These are phyloP conservation scores for Paramecium bursaria DNA, from an alignment of 73 alveolate genomes.

Conservation along the genomic window DNA sequence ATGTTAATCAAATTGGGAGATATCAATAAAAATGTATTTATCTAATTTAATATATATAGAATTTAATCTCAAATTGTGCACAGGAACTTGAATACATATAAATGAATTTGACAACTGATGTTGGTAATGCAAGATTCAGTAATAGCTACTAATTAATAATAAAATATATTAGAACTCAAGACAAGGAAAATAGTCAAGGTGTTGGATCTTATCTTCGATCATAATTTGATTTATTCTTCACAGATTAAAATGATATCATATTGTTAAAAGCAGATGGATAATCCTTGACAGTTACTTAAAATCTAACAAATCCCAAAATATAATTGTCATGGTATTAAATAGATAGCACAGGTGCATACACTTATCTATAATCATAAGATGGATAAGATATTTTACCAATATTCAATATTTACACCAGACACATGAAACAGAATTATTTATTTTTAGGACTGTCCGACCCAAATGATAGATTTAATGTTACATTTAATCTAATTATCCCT, in stretches of 20 bases:
- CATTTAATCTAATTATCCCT: slow-evolving; percentile 4
- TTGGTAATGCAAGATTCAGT: slow-evolving; percentile 17
- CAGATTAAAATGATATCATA: neutral
- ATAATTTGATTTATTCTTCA: neutral
- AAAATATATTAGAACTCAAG: slow-evolving; percentile 18
- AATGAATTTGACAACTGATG: slow-evolving; percentile 6
- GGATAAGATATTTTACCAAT: neutral
- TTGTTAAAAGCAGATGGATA: neutral
- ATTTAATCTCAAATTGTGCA: too few species aligned
- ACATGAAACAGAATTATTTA: too few species aligned
- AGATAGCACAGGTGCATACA: neutral
- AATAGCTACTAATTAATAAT: slow-evolving; percentile 9
- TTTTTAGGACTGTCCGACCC: neutral
- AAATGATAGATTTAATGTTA: slow-evolving; percentile 14
- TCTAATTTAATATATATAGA: neutral
- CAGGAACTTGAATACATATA: too few species aligned
- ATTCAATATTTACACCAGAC: neutral
- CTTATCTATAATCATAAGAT: too few species aligned
- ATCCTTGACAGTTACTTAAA: neutral
- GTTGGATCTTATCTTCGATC: neutral
- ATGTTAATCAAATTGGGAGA: slow-evolving; percentile 16
- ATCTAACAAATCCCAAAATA: neutral
- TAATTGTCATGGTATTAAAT: neutral
- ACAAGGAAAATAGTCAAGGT: neutral
- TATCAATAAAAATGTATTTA: neutral